Evolutionary conservation across 2,329 filamentous ascomycete species (phyloP).

Genomic region (Neofusicoccum kwambonambiense): DNA sequence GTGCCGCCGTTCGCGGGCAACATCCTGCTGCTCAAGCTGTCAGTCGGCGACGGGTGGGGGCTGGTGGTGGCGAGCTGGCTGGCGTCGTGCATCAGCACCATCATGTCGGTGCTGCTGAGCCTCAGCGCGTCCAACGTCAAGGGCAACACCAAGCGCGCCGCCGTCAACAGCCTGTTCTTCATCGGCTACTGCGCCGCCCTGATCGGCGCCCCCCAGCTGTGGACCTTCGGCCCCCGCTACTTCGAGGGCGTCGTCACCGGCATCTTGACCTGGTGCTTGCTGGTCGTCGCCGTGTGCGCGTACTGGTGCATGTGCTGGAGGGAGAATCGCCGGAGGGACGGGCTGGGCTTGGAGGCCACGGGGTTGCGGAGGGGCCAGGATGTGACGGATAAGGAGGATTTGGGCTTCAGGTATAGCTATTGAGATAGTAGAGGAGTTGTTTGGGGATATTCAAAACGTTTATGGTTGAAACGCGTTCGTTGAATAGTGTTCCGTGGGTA

Average conservation of each 20-base stretch:
- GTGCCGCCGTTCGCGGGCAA: conserved; percentile 47
- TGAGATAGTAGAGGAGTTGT: background rate
- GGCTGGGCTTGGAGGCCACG: conserved; percentile 19
- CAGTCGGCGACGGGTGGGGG: conserved; percentile 44
- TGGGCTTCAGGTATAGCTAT: conserved; percentile 34
- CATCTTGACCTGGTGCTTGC: conserved; percentile 45
- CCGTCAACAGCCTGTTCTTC: conserved; percentile 51
- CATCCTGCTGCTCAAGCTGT: conserved; percentile 45
- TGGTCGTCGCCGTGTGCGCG: conserved; percentile 31
- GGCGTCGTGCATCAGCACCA: conserved; percentile 44
- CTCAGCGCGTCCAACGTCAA: conserved; percentile 51
- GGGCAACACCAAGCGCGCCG: conserved; percentile 52
- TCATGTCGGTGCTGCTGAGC: conserved; percentile 45
- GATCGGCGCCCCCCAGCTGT: conserved; percentile 51
- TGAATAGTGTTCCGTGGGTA: too few species aligned
- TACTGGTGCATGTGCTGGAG: conserved; percentile 38
- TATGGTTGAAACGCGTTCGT: too few species aligned
- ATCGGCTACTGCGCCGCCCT: conserved; percentile 51
- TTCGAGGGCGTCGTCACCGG: conserved; percentile 48
- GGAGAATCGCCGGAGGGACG: conserved; percentile 37
- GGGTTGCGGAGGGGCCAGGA: conserved; percentile 30
- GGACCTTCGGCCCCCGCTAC: conserved; percentile 47
- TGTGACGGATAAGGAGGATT: conserved; percentile 39
- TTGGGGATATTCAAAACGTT: too few species aligned
- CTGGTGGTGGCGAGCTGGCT: conserved; percentile 52